A percentile compares a stretch with the other conserved stretches of the same genome.
Evolutionary conservation across 2,329 filamentous ascomycete genomes (phyloP).

Genomic region (Penicillium digitatum): DNA sequence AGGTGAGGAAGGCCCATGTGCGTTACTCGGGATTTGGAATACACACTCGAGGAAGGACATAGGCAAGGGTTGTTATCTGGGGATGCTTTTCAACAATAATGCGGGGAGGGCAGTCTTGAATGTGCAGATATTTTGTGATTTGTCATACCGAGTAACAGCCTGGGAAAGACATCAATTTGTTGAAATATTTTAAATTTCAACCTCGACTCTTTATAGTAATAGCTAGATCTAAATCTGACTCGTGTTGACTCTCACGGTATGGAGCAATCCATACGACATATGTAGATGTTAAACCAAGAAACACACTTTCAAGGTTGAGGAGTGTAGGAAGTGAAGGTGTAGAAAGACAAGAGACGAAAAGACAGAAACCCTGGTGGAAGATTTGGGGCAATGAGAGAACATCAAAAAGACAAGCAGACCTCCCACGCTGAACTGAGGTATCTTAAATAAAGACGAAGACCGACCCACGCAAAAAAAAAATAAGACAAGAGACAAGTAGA

Average conservation of each 20-base stretch:
- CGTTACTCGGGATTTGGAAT: not conserved
- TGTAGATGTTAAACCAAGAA: not conserved
- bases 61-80: not conserved
- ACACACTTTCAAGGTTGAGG: not conserved
- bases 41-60: not conserved
- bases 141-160: not conserved
- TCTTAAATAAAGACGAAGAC: conserved; percentile 14
- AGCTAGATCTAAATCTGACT: not conserved
- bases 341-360: not conserved
- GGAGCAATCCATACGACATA: not conserved
- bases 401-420: conserved; percentile 6
- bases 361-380: conserved; percentile 2
- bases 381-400: not conserved
- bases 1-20: not conserved
- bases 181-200: not conserved
- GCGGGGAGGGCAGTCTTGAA: not conserved
- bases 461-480: conserved; percentile 9
- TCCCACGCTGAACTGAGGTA: conserved; percentile 17
- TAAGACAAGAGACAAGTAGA: conserved; percentile 14
- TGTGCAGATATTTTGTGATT: not conserved
- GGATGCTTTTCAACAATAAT: not conserved
- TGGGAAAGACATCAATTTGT: not conserved
- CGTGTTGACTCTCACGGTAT: not conserved
- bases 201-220: not conserved
- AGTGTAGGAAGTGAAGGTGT: not conserved